Conservation (phyloP, 495 filamentous ascomycete species). For the Penicillium pancosmium region DNA sequence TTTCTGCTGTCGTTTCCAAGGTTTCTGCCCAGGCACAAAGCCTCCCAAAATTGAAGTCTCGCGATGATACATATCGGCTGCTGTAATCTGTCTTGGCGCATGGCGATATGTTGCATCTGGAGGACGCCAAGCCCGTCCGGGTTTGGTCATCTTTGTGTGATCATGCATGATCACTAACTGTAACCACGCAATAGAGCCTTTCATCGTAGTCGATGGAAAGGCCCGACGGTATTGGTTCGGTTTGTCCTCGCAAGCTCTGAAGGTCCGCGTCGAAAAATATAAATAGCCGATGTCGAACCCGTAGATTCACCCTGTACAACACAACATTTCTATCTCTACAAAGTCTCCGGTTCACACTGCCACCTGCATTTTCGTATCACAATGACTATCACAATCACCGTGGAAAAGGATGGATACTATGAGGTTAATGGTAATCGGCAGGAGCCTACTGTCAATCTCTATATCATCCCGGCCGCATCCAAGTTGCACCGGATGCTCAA, state of each 20-base stretch:
- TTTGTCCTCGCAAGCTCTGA: neutral
- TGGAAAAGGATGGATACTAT: conserved; percentile 43
- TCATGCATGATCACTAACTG: conserved; percentile 7
- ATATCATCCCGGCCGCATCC: conserved; percentile 43
- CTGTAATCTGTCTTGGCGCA: conserved; percentile 21
- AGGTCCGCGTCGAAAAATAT: neutral
- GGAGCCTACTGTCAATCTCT: conserved; percentile 36
- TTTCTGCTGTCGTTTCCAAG: too few species aligned
- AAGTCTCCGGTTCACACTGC: neutral
- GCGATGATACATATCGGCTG: too few species aligned
- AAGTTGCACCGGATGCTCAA: conserved; percentile 50
- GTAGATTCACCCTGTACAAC: neutral
- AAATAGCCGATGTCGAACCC: neutral
- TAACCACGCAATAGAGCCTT: conserved; percentile 1
- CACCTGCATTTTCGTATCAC: neutral
- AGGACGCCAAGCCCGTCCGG: conserved; percentile 17
- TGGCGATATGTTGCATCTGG: conserved; percentile 28
- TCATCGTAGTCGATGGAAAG: neutral
- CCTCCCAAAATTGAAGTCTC: too few species aligned
- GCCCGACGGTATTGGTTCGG: neutral
- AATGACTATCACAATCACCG: conserved; percentile 42
- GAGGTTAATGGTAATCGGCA: conserved; percentile 37
- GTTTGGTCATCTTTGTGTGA: conserved; percentile 10
- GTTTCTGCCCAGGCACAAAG: too few species aligned
- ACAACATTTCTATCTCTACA: neutral